phyloP scores from a whole-genome alignment of 2,329 filamentous ascomycete genomes.

The Metarhizium brunneum region DNA sequence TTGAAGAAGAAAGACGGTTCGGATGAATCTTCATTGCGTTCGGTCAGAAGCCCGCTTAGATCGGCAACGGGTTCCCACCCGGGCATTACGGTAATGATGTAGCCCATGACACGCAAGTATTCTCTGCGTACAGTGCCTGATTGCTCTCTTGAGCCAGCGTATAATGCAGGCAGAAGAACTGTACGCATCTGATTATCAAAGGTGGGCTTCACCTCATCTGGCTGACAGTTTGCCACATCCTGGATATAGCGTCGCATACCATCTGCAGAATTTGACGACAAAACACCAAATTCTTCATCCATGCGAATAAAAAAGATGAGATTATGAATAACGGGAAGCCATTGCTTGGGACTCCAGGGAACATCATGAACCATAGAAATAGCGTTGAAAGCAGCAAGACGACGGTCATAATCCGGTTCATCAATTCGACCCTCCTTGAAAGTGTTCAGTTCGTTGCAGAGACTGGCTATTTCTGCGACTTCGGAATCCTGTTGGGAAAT shows the following conservation, averaged over 20 bases:
- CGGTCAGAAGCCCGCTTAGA: conserved; percentile 57
- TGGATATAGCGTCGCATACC: conserved; percentile 71
- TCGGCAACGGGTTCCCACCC: conserved; percentile 64
- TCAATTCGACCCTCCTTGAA: conserved; percentile 64
- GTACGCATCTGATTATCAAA: conserved; percentile 51
- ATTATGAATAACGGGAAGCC: conserved; percentile 83
- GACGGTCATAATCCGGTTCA: conserved; percentile 79
- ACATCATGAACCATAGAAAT: conserved; percentile 56
- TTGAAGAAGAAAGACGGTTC: conserved; percentile 82
- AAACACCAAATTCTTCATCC: conserved; percentile 79
- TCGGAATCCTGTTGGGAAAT: conserved; percentile 57
- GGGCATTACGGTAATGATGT: conserved; percentile 63
- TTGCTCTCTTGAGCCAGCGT: conserved; percentile 62
- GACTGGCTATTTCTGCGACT: conserved; percentile 51
- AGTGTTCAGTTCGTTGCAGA: conserved; percentile 77
- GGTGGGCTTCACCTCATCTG: conserved; percentile 24
- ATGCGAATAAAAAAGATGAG: conserved; percentile 79
- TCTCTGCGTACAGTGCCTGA: conserved; percentile 83
- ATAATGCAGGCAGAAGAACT: conserved; percentile 66
- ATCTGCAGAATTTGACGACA: conserved; percentile 72
- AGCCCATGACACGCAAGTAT: conserved; percentile 69
- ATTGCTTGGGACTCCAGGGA: conserved; percentile 60
- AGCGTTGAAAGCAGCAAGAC: conserved; percentile 64
- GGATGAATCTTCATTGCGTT: conserved; percentile 52
- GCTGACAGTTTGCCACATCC: conserved; percentile 36